Evolutionary conservation across 805 yeast species (phyloP), one percentile per base, ranked within the genome.

Genomic region (Cyberlindnera americana): DNA sequence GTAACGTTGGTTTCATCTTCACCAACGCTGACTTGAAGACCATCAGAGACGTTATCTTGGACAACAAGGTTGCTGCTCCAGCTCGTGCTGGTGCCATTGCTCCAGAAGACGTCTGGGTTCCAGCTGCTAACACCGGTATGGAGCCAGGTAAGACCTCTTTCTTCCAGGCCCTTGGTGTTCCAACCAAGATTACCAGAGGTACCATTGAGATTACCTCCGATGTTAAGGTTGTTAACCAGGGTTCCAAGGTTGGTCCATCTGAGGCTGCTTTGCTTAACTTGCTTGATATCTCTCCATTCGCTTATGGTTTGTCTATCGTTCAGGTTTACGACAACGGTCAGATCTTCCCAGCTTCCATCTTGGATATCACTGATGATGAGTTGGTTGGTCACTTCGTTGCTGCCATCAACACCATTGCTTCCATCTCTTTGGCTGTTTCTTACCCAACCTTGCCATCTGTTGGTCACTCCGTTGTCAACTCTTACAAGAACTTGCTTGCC

Each of bases 171-270:
- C 83, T 93, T 66, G 98, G 98, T 87, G 96, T 93, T 65, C 99
- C 99, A 82, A 93, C 99, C 87, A 93, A 93, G 95, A 93, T 93
- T 89, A 93, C 96, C 75, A 90, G 99, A 86, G 99, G 99, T 93
- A 89, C 96, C 77, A 93, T 93, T 83, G 99, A 93, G 79, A 93
- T 93, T 75, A 89, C 88, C 72, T 73, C 84, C 62, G 99, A 93
- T 68, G 95, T 93, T 65, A 86, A 86, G 79, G 96, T 93, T 69
- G 95, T 90, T 66, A 80, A 75, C 53, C 81, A 83, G 52, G 86
- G 87, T 65, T 65, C 66, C 68, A 87, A 76, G 75, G 99, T 93
- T 65, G 99, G 99, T 78, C 95, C 91, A 64, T 93, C 99, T 62
- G 99, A 93, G 81, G 98, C 99, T 61, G 69, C 96, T 60, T 79